A percentile compares a stretch with the other conserved stretches of the same genome.
Conservation (phyloP, 805 yeast species). For the Cyberlindnera lachancei region DNA sequence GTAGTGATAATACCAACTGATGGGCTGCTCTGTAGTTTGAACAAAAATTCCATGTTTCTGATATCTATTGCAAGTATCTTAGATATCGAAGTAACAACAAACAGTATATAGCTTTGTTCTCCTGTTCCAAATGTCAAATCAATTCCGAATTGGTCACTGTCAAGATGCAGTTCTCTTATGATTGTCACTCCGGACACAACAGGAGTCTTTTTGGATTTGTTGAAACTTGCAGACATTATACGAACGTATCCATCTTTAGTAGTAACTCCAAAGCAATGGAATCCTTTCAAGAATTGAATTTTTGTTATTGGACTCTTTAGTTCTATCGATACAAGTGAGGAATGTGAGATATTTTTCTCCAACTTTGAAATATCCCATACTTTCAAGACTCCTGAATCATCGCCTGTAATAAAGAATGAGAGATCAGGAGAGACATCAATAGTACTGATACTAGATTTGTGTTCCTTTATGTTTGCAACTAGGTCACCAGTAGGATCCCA, state of each 20-base stretch:
- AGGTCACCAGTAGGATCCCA: conserved; percentile 42
- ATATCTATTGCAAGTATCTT: conserved; percentile 50
- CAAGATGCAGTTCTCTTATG: conserved; percentile 36
- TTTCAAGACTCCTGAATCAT: conserved; percentile 62
- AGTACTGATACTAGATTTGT: conserved; percentile 48
- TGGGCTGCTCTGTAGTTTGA: conserved; percentile 44
- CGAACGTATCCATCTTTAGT: conserved; percentile 29
- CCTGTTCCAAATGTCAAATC: conserved; percentile 34
- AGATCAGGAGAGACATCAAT: conserved; percentile 54
- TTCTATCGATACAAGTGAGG: conserved; percentile 39
- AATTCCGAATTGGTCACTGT: conserved; percentile 34
- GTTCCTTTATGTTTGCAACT: conserved; percentile 61
- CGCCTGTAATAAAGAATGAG: conserved; percentile 67
- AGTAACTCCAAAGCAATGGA: conserved; percentile 54
- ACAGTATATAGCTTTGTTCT: conserved; percentile 33
- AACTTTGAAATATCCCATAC: conserved; percentile 72
- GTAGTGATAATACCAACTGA: conserved; percentile 60
- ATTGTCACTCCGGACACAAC: conserved; percentile 17
- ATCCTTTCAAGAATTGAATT: conserved; percentile 42
- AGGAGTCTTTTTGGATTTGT: conserved; percentile 17
- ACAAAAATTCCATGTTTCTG: conserved; percentile 39
- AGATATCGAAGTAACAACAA: conserved; percentile 46
- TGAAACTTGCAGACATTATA: conserved; percentile 30
- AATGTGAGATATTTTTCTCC: conserved; percentile 51
- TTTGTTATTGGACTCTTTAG: conserved; percentile 43